A percentile compares a stretch with the other conserved stretches of the same genome.
These are phyloP conservation scores for Suillus placidus DNA, from an alignment of 768 basidiomycete species.

Conservation along the genomic window DNA sequence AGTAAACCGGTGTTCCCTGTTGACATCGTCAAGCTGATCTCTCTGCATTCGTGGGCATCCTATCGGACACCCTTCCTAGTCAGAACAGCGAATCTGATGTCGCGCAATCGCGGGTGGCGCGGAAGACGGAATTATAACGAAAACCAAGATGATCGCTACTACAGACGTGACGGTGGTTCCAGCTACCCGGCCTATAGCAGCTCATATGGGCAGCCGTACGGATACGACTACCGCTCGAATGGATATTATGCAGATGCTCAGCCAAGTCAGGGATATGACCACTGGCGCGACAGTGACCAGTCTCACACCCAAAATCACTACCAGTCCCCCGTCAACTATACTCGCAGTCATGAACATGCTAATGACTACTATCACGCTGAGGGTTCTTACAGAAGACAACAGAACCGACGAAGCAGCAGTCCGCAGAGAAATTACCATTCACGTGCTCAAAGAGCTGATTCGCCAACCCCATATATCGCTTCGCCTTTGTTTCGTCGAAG, in stretches of 20 bases:
- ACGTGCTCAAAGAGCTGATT: neutral
- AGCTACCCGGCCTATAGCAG: too few relatives aligned
- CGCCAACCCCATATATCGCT: constrained; percentile 9
- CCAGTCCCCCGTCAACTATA: neutral
- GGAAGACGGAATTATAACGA: neutral
- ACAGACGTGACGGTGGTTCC: neutral
- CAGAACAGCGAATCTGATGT: neutral
- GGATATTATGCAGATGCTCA: neutral
- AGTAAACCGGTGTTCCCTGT: neutral
- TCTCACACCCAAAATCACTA: neutral
- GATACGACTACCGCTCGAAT: neutral
- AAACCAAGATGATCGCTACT: neutral
- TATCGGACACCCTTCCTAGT: neutral
- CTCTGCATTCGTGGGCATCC: neutral
- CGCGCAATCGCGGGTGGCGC: neutral
- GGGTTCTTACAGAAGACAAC: neutral
- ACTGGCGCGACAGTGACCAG: neutral
- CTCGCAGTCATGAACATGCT: neutral
- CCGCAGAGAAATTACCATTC: constrained; percentile 4
- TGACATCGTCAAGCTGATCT: neutral
- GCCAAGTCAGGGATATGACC: neutral
- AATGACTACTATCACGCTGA: neutral
- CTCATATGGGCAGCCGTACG: neutral
- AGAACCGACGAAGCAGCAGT: neutral
- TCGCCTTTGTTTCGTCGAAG: constrained; percentile 15